phyloP scores from a whole-genome alignment of 345 rosid genomes.

The Eucalyptus brandiana region DNA sequence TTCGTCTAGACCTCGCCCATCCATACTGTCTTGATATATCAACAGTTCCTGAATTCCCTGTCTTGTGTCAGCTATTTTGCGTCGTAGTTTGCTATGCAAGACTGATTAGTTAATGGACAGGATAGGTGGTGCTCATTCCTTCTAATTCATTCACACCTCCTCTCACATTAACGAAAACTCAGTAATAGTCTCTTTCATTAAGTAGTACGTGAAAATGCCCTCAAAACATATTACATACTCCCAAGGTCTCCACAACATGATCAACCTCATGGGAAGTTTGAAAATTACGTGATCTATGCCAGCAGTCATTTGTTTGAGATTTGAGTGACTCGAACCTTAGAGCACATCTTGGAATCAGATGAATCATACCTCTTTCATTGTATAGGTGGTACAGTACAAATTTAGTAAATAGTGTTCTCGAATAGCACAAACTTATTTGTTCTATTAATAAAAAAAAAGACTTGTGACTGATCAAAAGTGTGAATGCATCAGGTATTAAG shows the following conservation, averaged over 20 bases:
- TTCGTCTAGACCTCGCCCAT: neutral
- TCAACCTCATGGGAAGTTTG: neutral
- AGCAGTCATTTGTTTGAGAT: neutral
- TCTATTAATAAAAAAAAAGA: too few relatives aligned
- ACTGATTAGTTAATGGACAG: neutral
- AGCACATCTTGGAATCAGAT: neutral
- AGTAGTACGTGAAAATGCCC: neutral
- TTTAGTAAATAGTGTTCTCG: neutral
- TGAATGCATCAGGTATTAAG: neutral
- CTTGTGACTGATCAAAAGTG: neutral
- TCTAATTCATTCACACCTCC: neutral
- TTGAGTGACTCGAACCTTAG: neutral
- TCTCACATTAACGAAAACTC: neutral
- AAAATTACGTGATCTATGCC: neutral
- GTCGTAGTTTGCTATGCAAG: neutral
- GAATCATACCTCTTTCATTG: neutral
- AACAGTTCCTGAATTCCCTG: neutral
- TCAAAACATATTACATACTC: neutral
- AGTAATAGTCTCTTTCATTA: neutral
- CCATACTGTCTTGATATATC: neutral
- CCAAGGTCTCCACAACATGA: neutral
- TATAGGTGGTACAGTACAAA: neutral
- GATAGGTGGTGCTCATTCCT: neutral
- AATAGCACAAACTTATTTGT: neutral
- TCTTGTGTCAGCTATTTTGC: neutral